Base-by-base conservation (phyloP, 2,329 filamentous ascomycete genomes). In the Penicillium sclerotiorum region DNA sequence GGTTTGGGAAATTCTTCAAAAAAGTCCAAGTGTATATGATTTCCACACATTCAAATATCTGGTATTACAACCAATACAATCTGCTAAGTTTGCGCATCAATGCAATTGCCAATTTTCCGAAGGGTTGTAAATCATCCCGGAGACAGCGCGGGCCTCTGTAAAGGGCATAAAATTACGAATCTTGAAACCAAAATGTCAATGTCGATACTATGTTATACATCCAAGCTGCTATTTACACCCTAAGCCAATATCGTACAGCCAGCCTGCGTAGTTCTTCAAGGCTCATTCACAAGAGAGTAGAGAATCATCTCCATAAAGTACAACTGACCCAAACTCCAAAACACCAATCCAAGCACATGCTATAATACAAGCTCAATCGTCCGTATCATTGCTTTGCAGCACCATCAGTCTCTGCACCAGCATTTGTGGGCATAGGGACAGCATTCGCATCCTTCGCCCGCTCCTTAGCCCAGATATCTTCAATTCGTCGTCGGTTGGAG, bases 381-480 rank as follows among this genome's bases (percentile, higher is more conserved):
- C 15, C n/a, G 8, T 5, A 20, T 54, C 45, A 62, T 55, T 61
- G 51, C 45, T 60, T 46, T 1, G 43, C 13, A 27, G 33, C 15
- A 18, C 36, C 36, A 28, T 13, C 20, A 13, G 15, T 55, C 7
- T 50, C 27, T 15, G 50, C 22, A 35, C 25, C 37, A 3, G 52
- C n/a, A 32, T 13, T 47, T 7, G 55, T 37, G 20, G 47, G 11
- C 13, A 55, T 55, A 40, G 23, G 35, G 12, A 43, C 40, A 9
- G 40, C 40, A 22, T 28, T 43, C 1, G 57, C 44, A 45, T 60
- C 60, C n/a, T 62, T 40, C 18, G 57, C 59, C 43, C 66, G 66
- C 60, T 72, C 70, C 54, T 93, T 89, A 42, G 82, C 82, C 89
- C 88, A 97, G 60, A 82, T 83, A 68, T 84, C 82, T 76, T 90